Base-by-base conservation (phyloP, 768 basidiomycete species). In the Mycena metata region DNA sequence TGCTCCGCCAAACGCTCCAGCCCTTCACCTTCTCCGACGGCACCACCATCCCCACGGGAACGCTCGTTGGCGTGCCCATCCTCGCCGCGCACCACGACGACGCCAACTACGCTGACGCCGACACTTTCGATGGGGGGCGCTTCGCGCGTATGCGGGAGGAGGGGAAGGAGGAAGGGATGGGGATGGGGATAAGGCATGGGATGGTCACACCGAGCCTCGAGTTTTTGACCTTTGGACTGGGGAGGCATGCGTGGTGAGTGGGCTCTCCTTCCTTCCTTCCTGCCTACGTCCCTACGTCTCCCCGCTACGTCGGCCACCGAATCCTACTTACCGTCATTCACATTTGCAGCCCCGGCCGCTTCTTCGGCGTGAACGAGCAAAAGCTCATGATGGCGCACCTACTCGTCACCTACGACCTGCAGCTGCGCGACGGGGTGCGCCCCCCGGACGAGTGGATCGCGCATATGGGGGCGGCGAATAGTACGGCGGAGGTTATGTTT, bases 21-120 rank as follows among this genome's bases (percentile, higher is more conserved):
- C 81, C 83, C 46, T 81, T 81, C 72, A 82, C 79, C 1, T 81
- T 88, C 59, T 83, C 83, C 4, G 80, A 86, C 70, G 85, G 84
- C 7, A 81, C 79, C 1, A 67, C 71, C 47, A 69, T 87, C 15
- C 84, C 84, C 5, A 73, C 75, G 39, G 83, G 82, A 3, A 79
- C 81, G 0, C 73, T 77, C 33, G 64, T 86, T 10, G 71, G 74
- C 11, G 72, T 79, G 3, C 72, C 83, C 0, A 43, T 72, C 16
- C 64, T 63, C 16, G 73, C 75, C 5, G 76, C 76, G 42, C 84
- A 86, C 35, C 69, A 70, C 16, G 73, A 77, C 41, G 71, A 71
- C 24, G 62, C 57, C 15, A 60, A 78, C 42, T 84, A 83, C 70
- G 30, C 69, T 0, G 71, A 83, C 56, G 70, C 84, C 0, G 57